Percentiles rank a stretch among this genome's conserved stretches.
Evolutionary conservation across 805 yeast species (phyloP).

Genomic region (Pichia membranifaciens): DNA sequence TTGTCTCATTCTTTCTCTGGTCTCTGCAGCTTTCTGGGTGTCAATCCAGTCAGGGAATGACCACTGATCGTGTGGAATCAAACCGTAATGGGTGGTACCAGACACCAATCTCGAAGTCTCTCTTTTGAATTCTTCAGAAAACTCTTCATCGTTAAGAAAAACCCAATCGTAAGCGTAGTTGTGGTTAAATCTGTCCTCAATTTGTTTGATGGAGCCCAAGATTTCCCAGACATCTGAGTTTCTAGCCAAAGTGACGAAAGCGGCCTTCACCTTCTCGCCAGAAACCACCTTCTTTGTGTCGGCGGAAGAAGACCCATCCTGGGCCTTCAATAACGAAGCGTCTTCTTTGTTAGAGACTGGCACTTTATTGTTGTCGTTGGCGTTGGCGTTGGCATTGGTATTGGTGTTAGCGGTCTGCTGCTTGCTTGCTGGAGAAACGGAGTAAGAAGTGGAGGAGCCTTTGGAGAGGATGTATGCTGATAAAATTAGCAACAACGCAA

Average conservation of each 20-base stretch:
- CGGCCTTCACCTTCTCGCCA: conserved; percentile 54
- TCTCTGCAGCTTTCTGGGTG: conserved; percentile 53
- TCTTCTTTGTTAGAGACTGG: conserved; percentile 12
- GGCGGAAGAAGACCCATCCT: not conserved
- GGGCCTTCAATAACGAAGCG: not conserved
- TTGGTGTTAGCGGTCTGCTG: not conserved
- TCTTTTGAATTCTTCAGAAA: conserved; percentile 72
- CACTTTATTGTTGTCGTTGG: not conserved
- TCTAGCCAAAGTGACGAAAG: conserved; percentile 76
- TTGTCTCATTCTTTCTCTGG: conserved; percentile 47
- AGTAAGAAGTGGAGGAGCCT: conserved; percentile 36
- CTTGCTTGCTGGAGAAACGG: conserved; percentile 8
- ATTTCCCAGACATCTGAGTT: conserved; percentile 63
- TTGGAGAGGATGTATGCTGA: conserved; percentile 44
- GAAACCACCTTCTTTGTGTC: conserved; percentile 6
- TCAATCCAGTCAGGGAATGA: conserved; percentile 81
- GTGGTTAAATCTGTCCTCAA: conserved; percentile 85
- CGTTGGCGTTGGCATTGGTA: not conserved
- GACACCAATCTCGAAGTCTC: conserved; percentile 63
- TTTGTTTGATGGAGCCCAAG: conserved; percentile 59
- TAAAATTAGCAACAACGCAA: conserved; percentile 39
- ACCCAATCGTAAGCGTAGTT: conserved; percentile 91
- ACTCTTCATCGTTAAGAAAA: conserved; percentile 82
- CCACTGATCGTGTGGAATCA: conserved; percentile 84
- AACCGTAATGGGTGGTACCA: conserved; percentile 73